These are phyloP conservation scores for Phytophthora capsici DNA, from an alignment of 352 stramenopile species.

Conservation along the genomic window DNA sequence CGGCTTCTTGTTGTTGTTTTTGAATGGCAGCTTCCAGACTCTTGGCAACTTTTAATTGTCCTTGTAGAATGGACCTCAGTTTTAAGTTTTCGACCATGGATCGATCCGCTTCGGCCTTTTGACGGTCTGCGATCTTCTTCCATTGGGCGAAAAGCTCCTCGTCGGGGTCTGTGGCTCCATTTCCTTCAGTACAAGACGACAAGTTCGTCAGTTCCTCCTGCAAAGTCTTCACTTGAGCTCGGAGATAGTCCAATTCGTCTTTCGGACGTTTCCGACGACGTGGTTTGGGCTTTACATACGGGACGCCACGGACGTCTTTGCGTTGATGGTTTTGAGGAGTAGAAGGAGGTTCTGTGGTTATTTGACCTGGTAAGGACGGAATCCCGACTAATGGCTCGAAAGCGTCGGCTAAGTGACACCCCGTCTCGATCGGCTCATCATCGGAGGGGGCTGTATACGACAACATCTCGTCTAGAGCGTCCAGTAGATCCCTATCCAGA, in stretches of 20 bases:
- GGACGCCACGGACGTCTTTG: conserved; percentile 18
- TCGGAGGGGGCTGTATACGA: conserved; percentile 1
- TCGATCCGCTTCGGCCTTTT: conserved; percentile 24
- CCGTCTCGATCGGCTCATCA: conserved; percentile 9
- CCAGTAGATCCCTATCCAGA: conserved; percentile 28
- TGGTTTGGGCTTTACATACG: conserved; percentile 19
- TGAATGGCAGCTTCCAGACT: conserved; percentile 37
- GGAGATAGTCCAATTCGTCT: conserved; percentile 44
- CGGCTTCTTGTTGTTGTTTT: conserved; percentile 26
- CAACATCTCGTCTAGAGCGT: conserved; percentile 33
- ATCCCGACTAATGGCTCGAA: conserved; percentile 17
- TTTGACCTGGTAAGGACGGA: neutral
- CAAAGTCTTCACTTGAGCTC: conserved; percentile 24
- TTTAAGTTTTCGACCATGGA: conserved; percentile 36
- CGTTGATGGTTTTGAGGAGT: conserved; percentile 3
- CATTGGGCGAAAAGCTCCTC: conserved; percentile 34
- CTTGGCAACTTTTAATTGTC: conserved; percentile 31
- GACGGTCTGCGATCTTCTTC: conserved; percentile 30
- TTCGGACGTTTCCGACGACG: conserved; percentile 37
- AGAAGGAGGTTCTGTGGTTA: neutral
- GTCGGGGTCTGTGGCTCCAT: neutral
- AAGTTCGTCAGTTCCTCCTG: conserved; percentile 35
- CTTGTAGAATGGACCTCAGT: conserved; percentile 36
- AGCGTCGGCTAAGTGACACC: conserved; percentile 25
- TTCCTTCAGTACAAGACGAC: conserved; percentile 2